Base-by-base conservation (phyloP, 257 asterid genomes). In the Handroanthus guayacan region DNA sequence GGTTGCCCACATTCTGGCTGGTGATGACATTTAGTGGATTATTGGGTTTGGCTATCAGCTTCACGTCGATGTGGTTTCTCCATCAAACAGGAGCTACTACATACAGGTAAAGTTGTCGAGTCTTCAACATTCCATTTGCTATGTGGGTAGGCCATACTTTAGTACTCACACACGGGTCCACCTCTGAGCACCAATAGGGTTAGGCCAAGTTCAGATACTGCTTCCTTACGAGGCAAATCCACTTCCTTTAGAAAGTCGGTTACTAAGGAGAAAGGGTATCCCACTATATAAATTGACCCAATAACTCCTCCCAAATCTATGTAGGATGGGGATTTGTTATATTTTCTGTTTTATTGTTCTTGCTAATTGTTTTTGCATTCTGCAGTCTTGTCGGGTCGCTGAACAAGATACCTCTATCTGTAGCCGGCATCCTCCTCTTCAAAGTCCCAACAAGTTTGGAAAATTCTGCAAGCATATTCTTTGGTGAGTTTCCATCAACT, bases 61-160 rank as follows among this genome's bases (percentile, higher is more conserved):
- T 91, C 81, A 89, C 98, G 9, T 93, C 97, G 3, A 89, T 93
- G 98, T 93, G 98, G 98, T 93, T 93, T 87, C 97, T 93, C 78
- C 96, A 91, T 87, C 98, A 93, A 85, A 93, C 98, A 0, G 90
- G 95, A 58, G 97, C 97, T 69, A 93, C 98, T 54, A 93, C 98
- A 1, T 93, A 93, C 80, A 91, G 97, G 98, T 93, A 50, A 69
- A 60, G 31, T 25, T 25, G 31, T 25, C 1, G 31, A 25, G 31
- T 0, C 1, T 1, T 25, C 31, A 25, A 25, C 31, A 25, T 25
- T 25, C 31, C 31, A 25, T 25, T 25, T 25, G 1, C 31, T 25
- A 25, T 25, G 31, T 1, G 31, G 31, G 31, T 1, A 25, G 31
- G 31, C 31, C 31, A 25, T 25, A 25, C 31, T 25, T 25, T 25